A percentile compares a stretch with the other conserved stretches of the same genome.
These are phyloP conservation scores for Zangia roseola DNA, from an alignment of 768 basidiomycete species.

Conservation along the genomic window DNA sequence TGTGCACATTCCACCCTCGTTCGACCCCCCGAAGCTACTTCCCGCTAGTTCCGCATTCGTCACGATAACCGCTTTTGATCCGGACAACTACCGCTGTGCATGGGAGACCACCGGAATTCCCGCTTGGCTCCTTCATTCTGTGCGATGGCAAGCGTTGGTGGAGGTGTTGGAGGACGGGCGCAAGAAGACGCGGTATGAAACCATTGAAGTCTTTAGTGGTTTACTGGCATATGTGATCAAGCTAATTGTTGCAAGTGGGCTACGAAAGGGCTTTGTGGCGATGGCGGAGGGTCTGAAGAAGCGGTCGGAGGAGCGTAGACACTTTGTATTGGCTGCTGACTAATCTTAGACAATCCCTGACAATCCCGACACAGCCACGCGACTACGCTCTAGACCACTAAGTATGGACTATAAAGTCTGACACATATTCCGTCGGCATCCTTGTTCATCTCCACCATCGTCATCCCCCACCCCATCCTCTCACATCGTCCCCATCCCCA, in stretches of 20 bases:
- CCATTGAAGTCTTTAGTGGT: constrained; percentile 58
- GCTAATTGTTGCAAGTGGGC: constrained; percentile 40
- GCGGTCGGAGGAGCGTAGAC: constrained; percentile 39
- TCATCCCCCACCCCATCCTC: too few species aligned
- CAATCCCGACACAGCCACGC: constrained; percentile 27
- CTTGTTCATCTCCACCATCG: neutral
- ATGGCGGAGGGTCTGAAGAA: constrained; percentile 59
- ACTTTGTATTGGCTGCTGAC: constrained; percentile 11
- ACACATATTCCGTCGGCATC: constrained; percentile 9
- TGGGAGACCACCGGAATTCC: constrained; percentile 50
- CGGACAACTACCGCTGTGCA: constrained; percentile 51
- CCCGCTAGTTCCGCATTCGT: constrained; percentile 43
- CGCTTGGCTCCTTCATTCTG: constrained; percentile 47
- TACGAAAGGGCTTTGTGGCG: constrained; percentile 47
- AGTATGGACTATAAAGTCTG: constrained; percentile 16
- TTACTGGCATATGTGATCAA: constrained; percentile 52
- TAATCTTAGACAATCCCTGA: constrained; percentile 23
- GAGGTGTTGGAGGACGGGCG: constrained; percentile 43
- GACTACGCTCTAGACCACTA: constrained; percentile 23
- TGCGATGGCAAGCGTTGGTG: constrained; percentile 63
- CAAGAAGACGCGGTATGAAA: constrained; percentile 61
- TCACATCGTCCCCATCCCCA: constrained; percentile 2
- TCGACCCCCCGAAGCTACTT: constrained; percentile 36
- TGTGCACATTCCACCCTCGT: constrained; percentile 61
- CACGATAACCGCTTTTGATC: constrained; percentile 49